A percentile compares a stretch with the other conserved stretches of the same genome.
Conservation (phyloP, 2,329 filamentous ascomycete species). For the Aspergillus clavatus region DNA sequence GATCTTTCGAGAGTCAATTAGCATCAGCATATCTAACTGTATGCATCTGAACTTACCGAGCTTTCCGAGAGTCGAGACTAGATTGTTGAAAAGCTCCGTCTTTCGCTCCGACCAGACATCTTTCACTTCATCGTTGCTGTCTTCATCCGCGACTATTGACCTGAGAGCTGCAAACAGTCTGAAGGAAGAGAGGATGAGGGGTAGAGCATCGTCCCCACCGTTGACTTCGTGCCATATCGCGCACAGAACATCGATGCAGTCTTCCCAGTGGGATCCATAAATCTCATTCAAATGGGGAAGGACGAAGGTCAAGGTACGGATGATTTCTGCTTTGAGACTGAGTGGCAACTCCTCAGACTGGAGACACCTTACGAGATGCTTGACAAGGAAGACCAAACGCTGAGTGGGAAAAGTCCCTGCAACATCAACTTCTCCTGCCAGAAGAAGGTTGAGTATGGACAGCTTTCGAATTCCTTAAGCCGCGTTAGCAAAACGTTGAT, state of each 20-base stretch:
- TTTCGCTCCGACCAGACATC: conserved; percentile 65
- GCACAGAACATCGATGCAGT: conserved; percentile 55
- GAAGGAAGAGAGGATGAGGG: conserved; percentile 67
- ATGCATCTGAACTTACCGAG: conserved; percentile 32
- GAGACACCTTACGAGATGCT: conserved; percentile 70
- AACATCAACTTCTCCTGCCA: conserved; percentile 47
- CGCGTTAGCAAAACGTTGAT: conserved; percentile 9
- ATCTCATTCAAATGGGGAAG: conserved; percentile 72
- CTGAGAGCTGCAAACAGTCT: conserved; percentile 63
- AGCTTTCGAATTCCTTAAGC: conserved; percentile 45
- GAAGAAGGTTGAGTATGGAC: conserved; percentile 51
- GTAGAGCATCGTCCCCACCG: conserved; percentile 49
- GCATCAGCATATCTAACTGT: neutral
- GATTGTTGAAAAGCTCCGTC: conserved; percentile 54
- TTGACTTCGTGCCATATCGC: conserved; percentile 52
- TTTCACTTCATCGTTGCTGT: conserved; percentile 78
- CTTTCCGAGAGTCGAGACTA: conserved; percentile 39
- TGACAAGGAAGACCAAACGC: conserved; percentile 75
- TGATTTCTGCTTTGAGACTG: conserved; percentile 34
- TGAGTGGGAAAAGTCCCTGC: conserved; percentile 50
- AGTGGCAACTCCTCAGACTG: conserved; percentile 52
- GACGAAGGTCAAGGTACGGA: conserved; percentile 49
- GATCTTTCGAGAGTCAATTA: conserved; percentile 30
- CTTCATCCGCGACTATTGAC: conserved; percentile 50
- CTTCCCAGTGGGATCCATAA: conserved; percentile 84